Conservation (phyloP, 2,329 filamentous ascomycete species). For the Cryphonectria radicalis region DNA sequence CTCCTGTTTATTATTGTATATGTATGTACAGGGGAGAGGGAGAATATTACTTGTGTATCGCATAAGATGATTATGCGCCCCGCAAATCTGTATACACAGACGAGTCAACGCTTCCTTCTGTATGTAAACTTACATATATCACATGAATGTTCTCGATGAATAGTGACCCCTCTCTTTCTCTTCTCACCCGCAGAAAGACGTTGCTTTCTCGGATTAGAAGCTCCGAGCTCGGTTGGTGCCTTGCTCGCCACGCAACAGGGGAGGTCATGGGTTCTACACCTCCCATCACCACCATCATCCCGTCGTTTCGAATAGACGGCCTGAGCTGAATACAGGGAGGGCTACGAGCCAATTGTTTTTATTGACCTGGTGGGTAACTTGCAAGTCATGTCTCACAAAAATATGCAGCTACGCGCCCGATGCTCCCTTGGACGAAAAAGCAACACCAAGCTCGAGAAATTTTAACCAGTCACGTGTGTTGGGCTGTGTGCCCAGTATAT, state of each 20-base stretch:
- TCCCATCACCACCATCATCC: too few species aligned
- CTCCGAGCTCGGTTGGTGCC: too few species aligned
- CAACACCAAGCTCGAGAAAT: too few species aligned
- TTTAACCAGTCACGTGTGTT: too few species aligned
- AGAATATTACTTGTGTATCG: not conserved
- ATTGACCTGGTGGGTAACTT: not conserved
- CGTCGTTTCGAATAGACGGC: not conserved
- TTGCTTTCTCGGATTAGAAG: too few species aligned
- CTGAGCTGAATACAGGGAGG: not conserved
- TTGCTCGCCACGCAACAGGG: too few species aligned
- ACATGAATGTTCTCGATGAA: not conserved
- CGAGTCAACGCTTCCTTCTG: not conserved
- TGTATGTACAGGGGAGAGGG: not conserved
- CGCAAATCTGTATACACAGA: not conserved
- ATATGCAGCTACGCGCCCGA: too few species aligned
- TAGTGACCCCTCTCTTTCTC: not conserved
- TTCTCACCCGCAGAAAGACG: not conserved
- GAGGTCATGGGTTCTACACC: too few species aligned
- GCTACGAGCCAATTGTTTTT: not conserved
- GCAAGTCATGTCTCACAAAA: not conserved
- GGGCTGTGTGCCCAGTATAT: too few species aligned
- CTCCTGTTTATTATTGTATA: not conserved
- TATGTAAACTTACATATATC: not conserved
- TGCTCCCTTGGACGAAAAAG: too few species aligned
- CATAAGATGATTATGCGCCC: not conserved